phyloP scores from a whole-genome alignment of 148 eudicot species.

The Diospyros kaki region DNA sequence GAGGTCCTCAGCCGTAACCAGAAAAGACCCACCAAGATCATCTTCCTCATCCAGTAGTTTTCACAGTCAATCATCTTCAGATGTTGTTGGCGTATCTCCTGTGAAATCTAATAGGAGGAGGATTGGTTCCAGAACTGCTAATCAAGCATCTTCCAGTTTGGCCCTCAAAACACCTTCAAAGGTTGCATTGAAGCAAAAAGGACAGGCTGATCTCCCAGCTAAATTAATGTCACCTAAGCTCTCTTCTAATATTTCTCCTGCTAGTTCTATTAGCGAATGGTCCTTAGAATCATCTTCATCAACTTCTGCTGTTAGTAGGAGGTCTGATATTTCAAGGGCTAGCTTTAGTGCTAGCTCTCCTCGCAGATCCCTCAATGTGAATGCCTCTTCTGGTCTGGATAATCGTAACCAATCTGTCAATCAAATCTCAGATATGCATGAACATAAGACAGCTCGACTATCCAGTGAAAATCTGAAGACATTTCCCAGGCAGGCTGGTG shows the following conservation, averaged over 20 bases:
- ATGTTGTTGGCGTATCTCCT: constrained; percentile 31
- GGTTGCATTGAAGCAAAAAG: constrained; percentile 39
- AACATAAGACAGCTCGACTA: constrained; percentile 22
- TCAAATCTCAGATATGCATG: constrained; percentile 21
- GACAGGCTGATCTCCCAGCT: constrained; percentile 34
- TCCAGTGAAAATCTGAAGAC: constrained; percentile 27
- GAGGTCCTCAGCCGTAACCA: constrained; percentile 38
- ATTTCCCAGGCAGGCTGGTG: constrained; percentile 27
- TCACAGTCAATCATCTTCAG: constrained; percentile 36
- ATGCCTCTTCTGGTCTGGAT: constrained; percentile 19
- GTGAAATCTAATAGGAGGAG: constrained; percentile 33
- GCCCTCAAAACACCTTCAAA: constrained; percentile 46
- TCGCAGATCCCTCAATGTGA: constrained; percentile 26
- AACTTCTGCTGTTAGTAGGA: constrained; percentile 46
- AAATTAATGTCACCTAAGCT: constrained; percentile 35
- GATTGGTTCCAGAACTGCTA: constrained; percentile 25
- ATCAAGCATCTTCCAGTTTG: constrained; percentile 39
- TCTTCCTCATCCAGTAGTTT: constrained; percentile 51
- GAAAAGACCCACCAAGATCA: constrained; percentile 28
- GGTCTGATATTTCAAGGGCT: constrained; percentile 26
- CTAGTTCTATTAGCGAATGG: constrained; percentile 94
- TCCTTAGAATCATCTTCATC: constrained; percentile 77
- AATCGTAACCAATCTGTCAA: constrained; percentile 23
- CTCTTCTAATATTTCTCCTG: constrained; percentile 63
- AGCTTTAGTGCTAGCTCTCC: constrained; percentile 28